These are phyloP conservation scores for Nephelium lappaceum DNA, from an alignment of 345 rosid genomes.

Conservation along the genomic window DNA sequence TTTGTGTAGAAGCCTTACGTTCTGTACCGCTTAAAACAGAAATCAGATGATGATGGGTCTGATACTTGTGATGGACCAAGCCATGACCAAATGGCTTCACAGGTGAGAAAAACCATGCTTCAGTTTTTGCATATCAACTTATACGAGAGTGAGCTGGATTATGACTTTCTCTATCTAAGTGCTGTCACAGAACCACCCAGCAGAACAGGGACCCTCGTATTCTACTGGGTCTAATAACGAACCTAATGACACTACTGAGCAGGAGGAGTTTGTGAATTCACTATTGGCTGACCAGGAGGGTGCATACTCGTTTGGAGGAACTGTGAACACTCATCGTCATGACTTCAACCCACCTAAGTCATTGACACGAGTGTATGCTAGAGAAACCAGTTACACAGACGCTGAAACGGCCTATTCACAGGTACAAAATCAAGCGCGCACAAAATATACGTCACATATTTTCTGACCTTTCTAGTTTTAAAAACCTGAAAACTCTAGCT, in stretches of 20 bases:
- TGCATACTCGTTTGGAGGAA: neutral
- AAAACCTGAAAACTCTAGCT: too few species aligned
- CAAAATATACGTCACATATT: too few species aligned
- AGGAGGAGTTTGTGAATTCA: conserved; percentile 15
- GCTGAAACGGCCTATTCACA: neutral
- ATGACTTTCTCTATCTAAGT: neutral
- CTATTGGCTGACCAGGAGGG: neutral
- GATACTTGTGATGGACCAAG: neutral
- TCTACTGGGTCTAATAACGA: neutral
- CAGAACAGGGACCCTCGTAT: neutral
- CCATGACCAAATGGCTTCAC: neutral
- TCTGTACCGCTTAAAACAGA: conserved; percentile 22
- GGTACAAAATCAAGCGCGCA: conserved; percentile 13
- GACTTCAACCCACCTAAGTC: conserved; percentile 21
- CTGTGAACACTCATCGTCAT: neutral
- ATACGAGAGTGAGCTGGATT: neutral
- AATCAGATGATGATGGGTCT: neutral
- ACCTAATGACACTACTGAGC: neutral
- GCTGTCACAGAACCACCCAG: neutral
- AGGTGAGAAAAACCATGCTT: neutral
- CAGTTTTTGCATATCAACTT: neutral
- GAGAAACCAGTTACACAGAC: conserved; percentile 15
- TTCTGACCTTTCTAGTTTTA: too few species aligned
- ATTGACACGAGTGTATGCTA: conserved; percentile 7
- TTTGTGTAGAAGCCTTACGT: conserved; percentile 17